Conservation (phyloP, 257 asterid genomes). For the Scutellaria minor region DNA sequence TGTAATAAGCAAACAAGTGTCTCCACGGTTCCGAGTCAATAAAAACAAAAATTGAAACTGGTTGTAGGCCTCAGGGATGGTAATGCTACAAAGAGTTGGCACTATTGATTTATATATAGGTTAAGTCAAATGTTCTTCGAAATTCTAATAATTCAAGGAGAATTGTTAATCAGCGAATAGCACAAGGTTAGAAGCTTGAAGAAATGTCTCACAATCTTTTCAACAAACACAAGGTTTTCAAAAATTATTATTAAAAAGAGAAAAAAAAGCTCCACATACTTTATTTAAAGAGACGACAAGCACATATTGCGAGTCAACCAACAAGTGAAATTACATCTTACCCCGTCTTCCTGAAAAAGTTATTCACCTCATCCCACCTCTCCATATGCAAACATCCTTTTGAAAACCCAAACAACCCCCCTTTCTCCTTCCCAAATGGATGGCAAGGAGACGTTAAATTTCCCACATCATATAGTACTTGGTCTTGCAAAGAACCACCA, state of each 20-base stretch:
- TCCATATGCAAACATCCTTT: conserved; percentile 80
- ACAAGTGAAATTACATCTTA: conserved; percentile 37
- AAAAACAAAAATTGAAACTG: too few relatives aligned
- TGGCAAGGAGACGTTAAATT: conserved; percentile 57
- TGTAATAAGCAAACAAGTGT: not conserved
- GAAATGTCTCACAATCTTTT: not conserved
- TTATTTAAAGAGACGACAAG: too few relatives aligned
- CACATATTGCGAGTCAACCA: conserved; percentile 12
- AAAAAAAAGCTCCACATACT: too few relatives aligned
- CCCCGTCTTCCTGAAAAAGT: conserved; percentile 81
- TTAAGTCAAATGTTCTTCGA: too few relatives aligned
- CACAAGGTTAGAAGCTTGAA: not conserved
- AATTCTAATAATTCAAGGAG: too few relatives aligned
- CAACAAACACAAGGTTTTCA: not conserved
- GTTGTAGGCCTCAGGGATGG: too few relatives aligned
- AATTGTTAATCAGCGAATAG: too few relatives aligned
- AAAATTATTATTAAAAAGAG: too few relatives aligned
- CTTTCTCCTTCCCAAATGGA: conserved; percentile 59
- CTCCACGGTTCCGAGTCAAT: too few relatives aligned
- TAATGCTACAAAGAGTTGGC: too few relatives aligned
- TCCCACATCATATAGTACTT: conserved; percentile 74
- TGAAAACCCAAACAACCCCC: conserved; percentile 91
- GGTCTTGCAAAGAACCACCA: conserved; percentile 98
- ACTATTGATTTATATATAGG: too few relatives aligned
- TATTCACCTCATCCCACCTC: conserved; percentile 94